Conservation (phyloP, 73 alveolate species). For the Paramecium sonneborni region DNA sequence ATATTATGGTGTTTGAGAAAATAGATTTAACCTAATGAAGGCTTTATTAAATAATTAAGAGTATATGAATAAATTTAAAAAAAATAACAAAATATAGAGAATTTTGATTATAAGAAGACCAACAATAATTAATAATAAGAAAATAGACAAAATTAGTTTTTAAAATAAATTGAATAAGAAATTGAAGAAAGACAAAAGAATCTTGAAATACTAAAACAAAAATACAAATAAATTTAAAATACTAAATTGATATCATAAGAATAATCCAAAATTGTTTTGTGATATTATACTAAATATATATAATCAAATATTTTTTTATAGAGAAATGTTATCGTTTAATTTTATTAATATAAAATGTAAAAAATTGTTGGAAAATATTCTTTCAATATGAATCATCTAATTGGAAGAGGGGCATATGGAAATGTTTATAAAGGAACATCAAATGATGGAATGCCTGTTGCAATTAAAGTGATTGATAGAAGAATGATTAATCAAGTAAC, state of each 20-base stretch:
- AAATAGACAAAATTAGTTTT: not conserved
- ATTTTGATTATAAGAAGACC: not conserved
- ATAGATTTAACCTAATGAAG: conserved; percentile 69
- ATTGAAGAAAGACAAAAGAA: not conserved
- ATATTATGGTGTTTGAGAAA: conserved; percentile 63
- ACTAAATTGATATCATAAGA: not conserved
- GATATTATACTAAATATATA: not conserved
- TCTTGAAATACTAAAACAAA: not conserved
- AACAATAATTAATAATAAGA: not conserved
- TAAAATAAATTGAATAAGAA: not conserved
- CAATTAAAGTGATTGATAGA: conserved; percentile 43
- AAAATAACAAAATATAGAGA: not conserved
- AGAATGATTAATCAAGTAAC: conserved; percentile 35
- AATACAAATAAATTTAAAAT: not conserved
- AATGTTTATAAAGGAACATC: conserved; percentile 20
- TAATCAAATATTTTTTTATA: not conserved
- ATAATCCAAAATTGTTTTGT: not conserved
- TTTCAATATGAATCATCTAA: conserved; percentile 4
- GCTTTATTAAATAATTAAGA: conserved; percentile 73
- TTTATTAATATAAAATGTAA: not conserved
- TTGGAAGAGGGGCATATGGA: conserved; percentile 53
- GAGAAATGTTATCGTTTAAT: not conserved
- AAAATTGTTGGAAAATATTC: conserved; percentile 38
- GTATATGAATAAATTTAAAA: not conserved
- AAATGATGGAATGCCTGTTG: not conserved